Conservation (phyloP, 108 stramenopile species). For the Fragilariopsis cylindrus region DNA sequence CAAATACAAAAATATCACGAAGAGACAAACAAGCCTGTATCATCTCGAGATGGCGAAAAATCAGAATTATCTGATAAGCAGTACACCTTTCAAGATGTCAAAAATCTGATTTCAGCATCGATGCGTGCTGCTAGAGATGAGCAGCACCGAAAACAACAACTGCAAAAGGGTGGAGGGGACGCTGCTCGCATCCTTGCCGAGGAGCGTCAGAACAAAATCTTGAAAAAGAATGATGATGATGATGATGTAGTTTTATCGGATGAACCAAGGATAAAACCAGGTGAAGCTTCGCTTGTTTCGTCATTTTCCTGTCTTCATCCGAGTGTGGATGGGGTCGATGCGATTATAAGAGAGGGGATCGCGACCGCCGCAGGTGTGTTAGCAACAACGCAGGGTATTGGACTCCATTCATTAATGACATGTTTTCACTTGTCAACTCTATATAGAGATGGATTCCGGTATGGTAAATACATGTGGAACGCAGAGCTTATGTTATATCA, state of each 20-base stretch:
- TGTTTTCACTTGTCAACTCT: slow-evolving; percentile 58
- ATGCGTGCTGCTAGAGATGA: slow-evolving; percentile 40
- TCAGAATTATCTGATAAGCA: neutral
- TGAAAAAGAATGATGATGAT: slow-evolving; percentile 18
- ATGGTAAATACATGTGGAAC: slow-evolving; percentile 66
- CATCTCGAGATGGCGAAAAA: neutral
- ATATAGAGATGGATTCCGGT: slow-evolving; percentile 62
- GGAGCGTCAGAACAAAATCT: slow-evolving; percentile 40
- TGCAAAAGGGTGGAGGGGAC: slow-evolving; percentile 52
- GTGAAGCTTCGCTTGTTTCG: slow-evolving; percentile 66
- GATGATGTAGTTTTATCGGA: slow-evolving; percentile 4
- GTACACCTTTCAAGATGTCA: slow-evolving; percentile 29
- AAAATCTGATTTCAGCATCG: slow-evolving; percentile 29
- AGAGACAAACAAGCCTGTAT: slow-evolving; percentile 13
- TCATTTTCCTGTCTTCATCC: slow-evolving; percentile 67
- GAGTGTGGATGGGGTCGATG: slow-evolving; percentile 64
- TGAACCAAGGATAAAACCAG: slow-evolving; percentile 43
- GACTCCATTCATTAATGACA: slow-evolving; percentile 56
- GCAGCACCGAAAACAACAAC: slow-evolving; percentile 30
- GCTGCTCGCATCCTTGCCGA: slow-evolving; percentile 62
- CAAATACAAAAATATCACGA: slow-evolving; percentile 38
- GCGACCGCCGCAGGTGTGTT: slow-evolving; percentile 55
- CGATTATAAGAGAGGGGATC: slow-evolving; percentile 53
- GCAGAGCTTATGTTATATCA: slow-evolving; percentile 42
- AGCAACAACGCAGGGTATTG: slow-evolving; percentile 40